These are phyloP conservation scores for Nemania sp. DNA, from an alignment of 2,329 filamentous ascomycete species.

Conservation along the genomic window DNA sequence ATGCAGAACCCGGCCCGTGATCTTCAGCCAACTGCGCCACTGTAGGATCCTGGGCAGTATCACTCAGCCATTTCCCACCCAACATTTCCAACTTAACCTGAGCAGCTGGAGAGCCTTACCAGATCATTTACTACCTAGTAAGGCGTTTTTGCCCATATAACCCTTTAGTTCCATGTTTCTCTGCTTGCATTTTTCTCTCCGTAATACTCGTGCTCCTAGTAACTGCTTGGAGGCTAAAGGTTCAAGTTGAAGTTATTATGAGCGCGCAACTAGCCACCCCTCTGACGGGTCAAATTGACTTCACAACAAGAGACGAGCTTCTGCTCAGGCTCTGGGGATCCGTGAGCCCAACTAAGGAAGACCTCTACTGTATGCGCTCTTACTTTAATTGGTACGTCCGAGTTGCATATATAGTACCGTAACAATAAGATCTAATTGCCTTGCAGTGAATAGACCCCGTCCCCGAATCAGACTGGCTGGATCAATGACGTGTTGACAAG, in stretches of 20 bases:
- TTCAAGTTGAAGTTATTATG: conserved; percentile 1
- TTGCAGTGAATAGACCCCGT: conserved; percentile 5
- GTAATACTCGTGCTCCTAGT: not conserved
- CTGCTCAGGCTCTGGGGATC: conserved; percentile 23
- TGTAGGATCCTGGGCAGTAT: not conserved
- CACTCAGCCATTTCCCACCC: not conserved
- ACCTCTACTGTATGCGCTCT: conserved; percentile 19
- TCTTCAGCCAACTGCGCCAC: conserved; percentile 11
- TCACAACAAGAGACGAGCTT: conserved; percentile 10
- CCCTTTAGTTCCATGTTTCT: not conserved
- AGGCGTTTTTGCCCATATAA: too few species aligned
- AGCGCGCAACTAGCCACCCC: not conserved
- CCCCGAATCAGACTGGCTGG: too few species aligned
- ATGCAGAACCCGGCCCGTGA: not conserved
- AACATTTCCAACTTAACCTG: not conserved
- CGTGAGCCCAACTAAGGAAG: conserved; percentile 12
- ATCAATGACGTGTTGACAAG: not conserved
- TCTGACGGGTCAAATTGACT: conserved; percentile 15
- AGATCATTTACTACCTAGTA: too few species aligned
- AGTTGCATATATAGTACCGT: not conserved
- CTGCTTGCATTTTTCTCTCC: not conserved
- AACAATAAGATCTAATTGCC: not conserved
- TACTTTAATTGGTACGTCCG: conserved; percentile 26
- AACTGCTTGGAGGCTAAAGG: not conserved
- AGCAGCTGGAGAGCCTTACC: too few species aligned